Evolutionary conservation across 768 basidiomycete genomes (phyloP), one percentile per base, ranked within the genome.

Genomic region (Ramaria sp.): DNA sequence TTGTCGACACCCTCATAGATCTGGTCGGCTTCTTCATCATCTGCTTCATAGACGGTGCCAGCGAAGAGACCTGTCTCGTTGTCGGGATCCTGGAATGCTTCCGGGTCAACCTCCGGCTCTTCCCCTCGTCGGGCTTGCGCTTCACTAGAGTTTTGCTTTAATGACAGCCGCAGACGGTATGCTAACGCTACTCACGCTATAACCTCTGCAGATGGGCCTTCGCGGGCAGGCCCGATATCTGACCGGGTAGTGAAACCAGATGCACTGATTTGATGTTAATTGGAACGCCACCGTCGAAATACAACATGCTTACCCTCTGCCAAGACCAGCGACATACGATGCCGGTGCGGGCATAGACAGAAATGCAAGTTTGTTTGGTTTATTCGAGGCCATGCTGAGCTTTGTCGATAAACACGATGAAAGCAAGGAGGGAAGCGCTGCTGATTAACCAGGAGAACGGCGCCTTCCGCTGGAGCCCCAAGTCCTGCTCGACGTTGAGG

Each of bases 181-280:
- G 4, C 16, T 0, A 38, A 41, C 44, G 39, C 15, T 15, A 78
- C 86, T 48, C 61, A 90, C 85, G 90, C 94, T 48, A 95, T 75
- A 0, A 83, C 82, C 69, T 94, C 92, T 30, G 91, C 93, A 16
- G 88, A 89, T 0, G 94, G 92, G 0, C 91, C 92, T 64, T 96
- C 94, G 66, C 96, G 75, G 7, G 96, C 96, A 34, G 96, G 96
- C 64, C 96, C 96, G 56, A 99, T 98, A 82, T 98, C 96, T 39
- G 92, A 95, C 47, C 94, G 86, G 5, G 95, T 98, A 0, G 95
- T 98, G 70, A 97, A 98, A 56, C 93, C 93, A 44, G 93, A 95
- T 48, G 93, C 93, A 70, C 91, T 93, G 59, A 3, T 6, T 53
- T 44, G 52, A 34, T 8, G 36, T 27, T 42, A 25, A 22, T 57